These are phyloP conservation scores for Rhododendron ferrugineum DNA, from an alignment of 148 eudicot species.

Conservation along the genomic window DNA sequence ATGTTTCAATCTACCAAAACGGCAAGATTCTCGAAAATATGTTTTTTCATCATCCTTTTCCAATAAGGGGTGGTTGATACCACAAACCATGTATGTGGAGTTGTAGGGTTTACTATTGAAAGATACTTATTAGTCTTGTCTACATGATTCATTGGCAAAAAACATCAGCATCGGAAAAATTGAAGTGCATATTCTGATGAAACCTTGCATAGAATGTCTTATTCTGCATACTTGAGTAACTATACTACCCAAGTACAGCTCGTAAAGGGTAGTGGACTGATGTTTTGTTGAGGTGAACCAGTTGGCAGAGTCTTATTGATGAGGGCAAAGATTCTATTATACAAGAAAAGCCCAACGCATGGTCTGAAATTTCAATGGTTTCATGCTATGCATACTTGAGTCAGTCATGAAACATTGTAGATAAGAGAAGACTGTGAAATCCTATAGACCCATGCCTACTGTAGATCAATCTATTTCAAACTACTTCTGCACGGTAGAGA, in stretches of 20 bases:
- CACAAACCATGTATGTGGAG: neutral
- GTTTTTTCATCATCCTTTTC: neutral
- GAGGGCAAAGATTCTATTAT: neutral
- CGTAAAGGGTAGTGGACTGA: neutral
- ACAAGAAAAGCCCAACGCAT: neutral
- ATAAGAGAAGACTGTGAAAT: neutral
- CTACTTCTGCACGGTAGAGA: neutral
- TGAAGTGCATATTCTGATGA: neutral
- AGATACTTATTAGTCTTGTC: neutral
- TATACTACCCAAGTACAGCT: neutral
- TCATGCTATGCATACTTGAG: neutral
- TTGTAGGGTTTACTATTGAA: neutral
- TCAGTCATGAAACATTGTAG: neutral
- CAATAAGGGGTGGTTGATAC: no score
- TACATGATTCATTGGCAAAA: neutral
- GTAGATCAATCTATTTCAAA: neutral
- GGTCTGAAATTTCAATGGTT: neutral
- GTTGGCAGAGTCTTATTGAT: neutral
- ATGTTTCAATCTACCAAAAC: neutral
- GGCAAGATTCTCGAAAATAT: neutral
- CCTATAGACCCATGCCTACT: neutral
- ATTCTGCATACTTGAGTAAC: neutral
- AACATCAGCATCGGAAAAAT: neutral
- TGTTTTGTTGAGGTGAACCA: neutral
- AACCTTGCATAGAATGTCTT: neutral